Conservation (phyloP, 805 yeast species). For the Teunomyces stri region DNA sequence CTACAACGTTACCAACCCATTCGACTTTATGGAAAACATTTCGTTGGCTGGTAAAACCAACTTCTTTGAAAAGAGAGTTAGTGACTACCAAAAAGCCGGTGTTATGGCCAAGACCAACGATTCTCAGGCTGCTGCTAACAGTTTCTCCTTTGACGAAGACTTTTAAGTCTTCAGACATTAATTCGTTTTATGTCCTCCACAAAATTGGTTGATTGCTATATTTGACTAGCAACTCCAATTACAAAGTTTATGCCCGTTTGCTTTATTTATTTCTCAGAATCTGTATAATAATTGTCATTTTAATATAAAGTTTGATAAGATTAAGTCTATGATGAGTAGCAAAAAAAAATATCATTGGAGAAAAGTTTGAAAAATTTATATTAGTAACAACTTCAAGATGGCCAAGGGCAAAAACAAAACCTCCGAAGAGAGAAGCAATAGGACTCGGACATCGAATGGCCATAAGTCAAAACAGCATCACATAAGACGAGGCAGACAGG, state of each 20-base stretch:
- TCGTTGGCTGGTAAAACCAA: conserved; percentile 98
- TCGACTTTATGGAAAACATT: conserved; percentile 98
- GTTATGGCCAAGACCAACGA: conserved; percentile 80
- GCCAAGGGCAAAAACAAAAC: conserved; percentile 57
- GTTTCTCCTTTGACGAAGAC: conserved; percentile 89
- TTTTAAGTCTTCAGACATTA: conserved; percentile 47
- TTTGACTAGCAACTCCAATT: neutral
- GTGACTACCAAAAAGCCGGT: conserved; percentile 99
- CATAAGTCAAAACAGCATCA: conserved; percentile 56
- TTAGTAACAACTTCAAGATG: conserved; percentile 27
- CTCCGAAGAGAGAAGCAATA: conserved; percentile 37
- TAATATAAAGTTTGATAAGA: neutral
- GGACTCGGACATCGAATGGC: conserved; percentile 49
- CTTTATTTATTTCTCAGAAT: conserved; percentile 5
- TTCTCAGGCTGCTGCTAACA: conserved; percentile 45
- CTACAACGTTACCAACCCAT: conserved; percentile 88
- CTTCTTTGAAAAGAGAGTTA: conserved; percentile 98
- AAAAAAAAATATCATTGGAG: neutral
- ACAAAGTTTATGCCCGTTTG: conserved; percentile 2
- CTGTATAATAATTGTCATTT: conserved; percentile 3
- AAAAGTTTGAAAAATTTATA: neutral
- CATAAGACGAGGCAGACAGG: conserved; percentile 37
- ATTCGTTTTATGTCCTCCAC: neutral
- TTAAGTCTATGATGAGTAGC: neutral
- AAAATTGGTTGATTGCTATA: neutral